Conservation (phyloP, 768 basidiomycete species). For the Mycena leptocephala region DNA sequence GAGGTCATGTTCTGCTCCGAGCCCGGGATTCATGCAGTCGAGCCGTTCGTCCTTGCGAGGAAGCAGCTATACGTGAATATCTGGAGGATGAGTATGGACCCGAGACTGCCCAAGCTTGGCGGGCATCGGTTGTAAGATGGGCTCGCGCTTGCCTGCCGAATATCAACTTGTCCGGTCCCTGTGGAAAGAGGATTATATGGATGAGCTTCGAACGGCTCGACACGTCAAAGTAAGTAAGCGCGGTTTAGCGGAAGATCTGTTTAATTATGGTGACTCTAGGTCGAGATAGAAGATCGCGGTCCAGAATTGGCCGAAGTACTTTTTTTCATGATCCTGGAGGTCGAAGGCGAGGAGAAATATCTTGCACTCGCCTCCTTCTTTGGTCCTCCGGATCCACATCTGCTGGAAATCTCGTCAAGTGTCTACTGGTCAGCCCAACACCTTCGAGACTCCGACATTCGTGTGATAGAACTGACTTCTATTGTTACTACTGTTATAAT, state of each 20-base stretch:
- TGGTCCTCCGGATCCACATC: slow-evolving; percentile 1
- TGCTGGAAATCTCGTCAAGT: not conserved
- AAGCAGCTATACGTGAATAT: not conserved
- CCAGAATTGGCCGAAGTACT: slow-evolving; percentile 11
- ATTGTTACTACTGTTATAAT: slow-evolving; percentile 9
- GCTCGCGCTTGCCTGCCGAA: not conserved
- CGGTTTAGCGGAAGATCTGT: not conserved
- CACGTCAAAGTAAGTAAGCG: not conserved
- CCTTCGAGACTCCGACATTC: slow-evolving; percentile 5
- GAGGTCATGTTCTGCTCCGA: not conserved
- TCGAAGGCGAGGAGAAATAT: not conserved
- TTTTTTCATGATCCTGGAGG: not conserved
- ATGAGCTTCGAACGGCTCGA: too few species aligned
- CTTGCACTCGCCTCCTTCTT: slow-evolving; percentile 15
- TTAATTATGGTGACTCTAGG: not conserved
- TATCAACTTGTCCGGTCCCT: not conserved
- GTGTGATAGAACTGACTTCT: not conserved
- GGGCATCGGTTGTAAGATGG: not conserved
- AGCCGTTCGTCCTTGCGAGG: not conserved
- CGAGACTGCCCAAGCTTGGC: not conserved
- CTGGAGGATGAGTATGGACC: not conserved
- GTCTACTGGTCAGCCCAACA: not conserved
- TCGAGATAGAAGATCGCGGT: not conserved
- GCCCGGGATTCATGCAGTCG: not conserved
- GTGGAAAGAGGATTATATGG: not conserved